Base-by-base conservation (phyloP, 345 rosid genomes). In the Garcia nutans region DNA sequence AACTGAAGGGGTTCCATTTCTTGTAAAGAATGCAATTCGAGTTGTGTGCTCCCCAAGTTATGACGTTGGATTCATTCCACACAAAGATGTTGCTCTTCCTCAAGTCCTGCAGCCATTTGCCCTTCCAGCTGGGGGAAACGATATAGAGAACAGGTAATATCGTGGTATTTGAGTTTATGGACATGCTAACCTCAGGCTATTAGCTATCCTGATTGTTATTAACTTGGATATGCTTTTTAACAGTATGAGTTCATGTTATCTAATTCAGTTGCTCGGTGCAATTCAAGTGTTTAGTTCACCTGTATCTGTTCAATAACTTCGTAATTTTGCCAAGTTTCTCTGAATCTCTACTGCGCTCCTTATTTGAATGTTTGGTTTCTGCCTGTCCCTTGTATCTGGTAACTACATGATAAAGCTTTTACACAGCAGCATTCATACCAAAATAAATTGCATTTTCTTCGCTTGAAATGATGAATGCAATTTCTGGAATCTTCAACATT, bases 1-100 rank as follows among this genome's bases (percentile, higher is more conserved):
- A 22, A 92, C 95, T 10, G 97, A 93, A 45, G 99, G 93, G 22
- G 86, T 90, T 74, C 86, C 95, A 0, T 81, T 88, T 73, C 88
- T 96, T 19, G 82, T 96, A 65, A 96, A 96, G 88, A 96, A 96
- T 82, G 88, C 98, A 0, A 91, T 96, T 82, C 87, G 99, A 55
- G 97, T 87, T 44, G 98, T 96, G 7, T 96, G 99, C 82, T 96
- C 99, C 7, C 99, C 99, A 0, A 93, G 98, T 79, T 96, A 96
- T 78, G 94, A 96, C 84, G 98, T 92, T 10, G 85, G 91, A 16
- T 96, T 90, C 79, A 89, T 96, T 88, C 99, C 99, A 5, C 99
- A 96, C 77, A 96, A 96, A 74, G 99, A 96, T 78, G 88, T 96
- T 80, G 98, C 99, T 58, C 88, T 96, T 60, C 99, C 98, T 23